Base-by-base conservation (phyloP, 495 filamentous ascomycete genomes). In the Hypoxylon crocopeplum region DNA sequence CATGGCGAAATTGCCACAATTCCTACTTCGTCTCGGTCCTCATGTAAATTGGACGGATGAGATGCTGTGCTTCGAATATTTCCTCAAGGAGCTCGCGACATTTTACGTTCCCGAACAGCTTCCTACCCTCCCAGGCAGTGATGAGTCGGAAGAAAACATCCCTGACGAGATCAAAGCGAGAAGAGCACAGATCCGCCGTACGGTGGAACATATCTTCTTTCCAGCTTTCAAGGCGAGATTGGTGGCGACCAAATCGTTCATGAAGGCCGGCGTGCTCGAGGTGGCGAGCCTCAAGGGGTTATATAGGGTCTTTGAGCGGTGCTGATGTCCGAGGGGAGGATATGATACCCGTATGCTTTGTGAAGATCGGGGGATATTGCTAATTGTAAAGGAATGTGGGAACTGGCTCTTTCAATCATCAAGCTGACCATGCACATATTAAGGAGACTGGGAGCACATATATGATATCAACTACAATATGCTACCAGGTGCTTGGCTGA, bases 301-400 rank as follows among this genome's bases (percentile, higher is more conserved):
- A 44, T 99, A 99, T 73, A 79, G 90, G 34, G 93, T 97, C n/a
- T 99, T 99, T 78, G 95, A 99, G 75, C 81, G 95, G 41, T 98
- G 93, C 73, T 97, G 72, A 85, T 51, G 7, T 41, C 11, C 2
- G 13, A 5, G 15, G 4, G 32, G 42, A 50, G 39, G 20, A 64
- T 60, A 22, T 30, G 44, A 56, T 65, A 56, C 41, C 49, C 56
- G 40, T 19, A 20, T 17, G 11, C 27, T 24, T 30, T 47, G 36
- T 30, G 24, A 45, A 41, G 40, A 42, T 41, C 33, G 20, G 40
- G 16, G 7, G 39, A 30, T 12, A 47, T 47, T 34, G 32, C 37
- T 46, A 34, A 21, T 22, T 30, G 45, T 50, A 51, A 22, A 20
- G 22, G 12, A 7, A 24, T 8, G n/a, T 30, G 16, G 20, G 15